Base-by-base conservation (phyloP, 805 yeast species). In the Pichia scutulata region DNA sequence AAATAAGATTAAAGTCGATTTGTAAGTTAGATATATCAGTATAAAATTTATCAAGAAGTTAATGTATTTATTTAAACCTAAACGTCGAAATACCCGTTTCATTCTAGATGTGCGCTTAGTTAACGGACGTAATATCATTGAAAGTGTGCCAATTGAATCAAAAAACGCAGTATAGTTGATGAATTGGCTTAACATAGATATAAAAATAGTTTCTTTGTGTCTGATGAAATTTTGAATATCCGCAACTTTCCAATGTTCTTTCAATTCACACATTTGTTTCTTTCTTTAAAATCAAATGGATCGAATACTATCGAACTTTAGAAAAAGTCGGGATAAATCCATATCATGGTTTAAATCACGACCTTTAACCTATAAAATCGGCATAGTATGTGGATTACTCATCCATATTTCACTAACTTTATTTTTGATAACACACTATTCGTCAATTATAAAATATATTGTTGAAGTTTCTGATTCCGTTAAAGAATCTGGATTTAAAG, bases 401-500 rank as follows among this genome's bases (percentile, higher is more conserved):
- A 10, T 39, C 6, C 42, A 48, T n/a, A 2, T 46, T 21, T 22
- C 42, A 2, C 12, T 52, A 1, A 37, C 46, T 7, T 22, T 46
- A n/a, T 22, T 44, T 4, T 18, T 49, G 12, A 14, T 52, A 2
- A 16, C 71, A 2, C 71, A 71, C 61, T 75, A 75, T 57, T 58
- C 60, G 21, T 53, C 50, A 12, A 51, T 77, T 21, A 58, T 78
- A 4, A 54, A 66, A 9, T 56, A 64, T 21, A 58, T 78, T 52
- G 74, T 75, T 1, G 53, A 53, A 0, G 50, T 73, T 4, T 73
- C 87, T 0, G 75, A 78, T 46, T 61, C 64, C n/a, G 73, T 82
- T 70, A 44, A 52, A 3, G 26, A 41, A 0, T 56, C 55, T 54
- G 67, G 67, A 0, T 14, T 54, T 21, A 55, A 44, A 39, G 69